phyloP scores from a whole-genome alignment of 768 basidiomycete genomes.

The Amanita brunnescens region DNA sequence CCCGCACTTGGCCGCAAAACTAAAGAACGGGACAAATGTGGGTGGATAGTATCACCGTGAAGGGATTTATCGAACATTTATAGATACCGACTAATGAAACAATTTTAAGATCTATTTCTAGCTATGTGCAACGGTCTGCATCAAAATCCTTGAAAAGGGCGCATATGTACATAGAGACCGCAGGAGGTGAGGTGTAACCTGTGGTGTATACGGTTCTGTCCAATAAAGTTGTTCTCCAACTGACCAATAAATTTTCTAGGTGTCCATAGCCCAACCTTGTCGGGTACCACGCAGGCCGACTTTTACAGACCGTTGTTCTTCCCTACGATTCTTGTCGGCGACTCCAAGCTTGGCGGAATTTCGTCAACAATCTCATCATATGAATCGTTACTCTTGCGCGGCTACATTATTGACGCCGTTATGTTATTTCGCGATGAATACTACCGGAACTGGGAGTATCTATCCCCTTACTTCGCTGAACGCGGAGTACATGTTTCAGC shows the following conservation, averaged over 20 bases:
- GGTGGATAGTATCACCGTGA: slow-evolving; percentile 2
- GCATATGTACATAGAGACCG: slow-evolving; percentile 86
- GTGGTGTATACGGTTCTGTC: slow-evolving; percentile 9
- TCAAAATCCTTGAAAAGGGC: slow-evolving; percentile 19
- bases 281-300: slow-evolving; percentile 78
- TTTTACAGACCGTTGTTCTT: slow-evolving; percentile 81
- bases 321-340: slow-evolving; percentile 82
- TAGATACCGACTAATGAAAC: slow-evolving; percentile 59
- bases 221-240: slow-evolving; percentile 2
- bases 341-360: slow-evolving; percentile 88
- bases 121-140: slow-evolving; percentile 52
- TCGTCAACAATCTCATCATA: slow-evolving; percentile 87
- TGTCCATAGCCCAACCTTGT: slow-evolving; percentile 83
- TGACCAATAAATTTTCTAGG: slow-evolving; percentile 35
- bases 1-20: slow-evolving; percentile 77
- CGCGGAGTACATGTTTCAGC: slow-evolving; percentile 49
- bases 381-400: slow-evolving; percentile 84
- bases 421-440: slow-evolving; percentile 80
- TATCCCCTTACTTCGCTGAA: slow-evolving; percentile 70
- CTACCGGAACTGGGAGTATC: slow-evolving; percentile 82
- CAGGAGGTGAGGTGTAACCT: slow-evolving; percentile 63
- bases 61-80: too few species aligned
- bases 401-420: slow-evolving; percentile 80
- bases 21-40: slow-evolving; percentile 31
- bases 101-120: slow-evolving; percentile 55